These are phyloP conservation scores for Knufia petricola DNA, from an alignment of 2,329 filamentous ascomycete species.

Conservation along the genomic window DNA sequence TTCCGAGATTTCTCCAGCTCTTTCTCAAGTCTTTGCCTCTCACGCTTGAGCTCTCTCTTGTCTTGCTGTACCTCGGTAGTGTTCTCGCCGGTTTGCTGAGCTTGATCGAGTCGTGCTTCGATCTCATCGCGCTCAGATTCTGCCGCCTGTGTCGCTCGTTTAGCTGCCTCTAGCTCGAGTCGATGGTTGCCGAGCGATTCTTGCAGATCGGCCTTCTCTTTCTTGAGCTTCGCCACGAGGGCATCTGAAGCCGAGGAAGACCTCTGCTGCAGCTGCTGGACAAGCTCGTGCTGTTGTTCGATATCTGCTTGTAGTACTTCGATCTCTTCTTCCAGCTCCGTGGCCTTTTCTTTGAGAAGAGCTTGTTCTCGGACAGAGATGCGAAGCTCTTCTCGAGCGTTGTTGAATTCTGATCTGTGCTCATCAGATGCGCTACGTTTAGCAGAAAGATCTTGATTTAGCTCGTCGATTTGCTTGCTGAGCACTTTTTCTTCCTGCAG, in stretches of 20 bases:
- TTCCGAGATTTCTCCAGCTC: slow-evolving; percentile 57
- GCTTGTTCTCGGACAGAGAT: slow-evolving; percentile 55
- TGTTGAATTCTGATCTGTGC: slow-evolving; percentile 56
- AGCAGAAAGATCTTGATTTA: slow-evolving; percentile 60
- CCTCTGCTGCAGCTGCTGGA: slow-evolving; percentile 47
- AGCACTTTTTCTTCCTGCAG: slow-evolving; percentile 61
- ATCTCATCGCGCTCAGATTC: slow-evolving; percentile 60
- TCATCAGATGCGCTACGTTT: slow-evolving; percentile 57
- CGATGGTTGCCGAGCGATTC: slow-evolving; percentile 52
- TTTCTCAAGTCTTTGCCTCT: slow-evolving; percentile 58
- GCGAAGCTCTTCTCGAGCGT: slow-evolving; percentile 60
- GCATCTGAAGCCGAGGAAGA: slow-evolving; percentile 50
- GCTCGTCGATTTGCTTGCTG: slow-evolving; percentile 61
- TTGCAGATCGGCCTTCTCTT: slow-evolving; percentile 55
- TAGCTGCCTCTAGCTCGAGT: slow-evolving; percentile 51
- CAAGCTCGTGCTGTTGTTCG: slow-evolving; percentile 56
- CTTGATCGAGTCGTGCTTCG: slow-evolving; percentile 48
- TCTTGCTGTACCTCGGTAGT: slow-evolving; percentile 57
- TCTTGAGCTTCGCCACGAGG: slow-evolving; percentile 47
- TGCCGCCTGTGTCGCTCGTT: slow-evolving; percentile 46
- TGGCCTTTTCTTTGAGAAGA: slow-evolving; percentile 53
- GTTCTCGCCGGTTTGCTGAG: slow-evolving; percentile 47
- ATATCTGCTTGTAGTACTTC: slow-evolving; percentile 59
- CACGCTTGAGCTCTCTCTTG: slow-evolving; percentile 56
- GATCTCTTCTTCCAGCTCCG: slow-evolving; percentile 65